phyloP scores from a whole-genome alignment of 2,329 filamentous ascomycete species.

The Emericellopsis cladophorae region DNA sequence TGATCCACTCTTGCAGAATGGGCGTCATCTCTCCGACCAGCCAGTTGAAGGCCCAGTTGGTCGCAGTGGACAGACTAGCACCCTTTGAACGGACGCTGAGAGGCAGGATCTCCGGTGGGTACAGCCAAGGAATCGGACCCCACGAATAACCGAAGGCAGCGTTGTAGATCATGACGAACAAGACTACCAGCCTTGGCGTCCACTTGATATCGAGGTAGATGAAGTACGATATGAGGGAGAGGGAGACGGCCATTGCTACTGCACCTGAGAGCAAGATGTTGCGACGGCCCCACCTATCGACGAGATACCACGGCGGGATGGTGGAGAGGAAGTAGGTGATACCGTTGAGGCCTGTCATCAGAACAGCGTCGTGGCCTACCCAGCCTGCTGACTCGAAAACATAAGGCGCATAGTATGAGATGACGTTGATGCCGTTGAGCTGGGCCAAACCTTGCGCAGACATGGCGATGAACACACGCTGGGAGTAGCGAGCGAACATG shows the following conservation, averaged over 20 bases:
- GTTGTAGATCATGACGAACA: constrained; percentile 98
- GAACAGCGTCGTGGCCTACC: constrained; percentile 76
- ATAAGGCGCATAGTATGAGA: constrained; percentile 94
- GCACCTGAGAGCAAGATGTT: constrained; percentile 84
- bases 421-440: constrained; percentile 98
- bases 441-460: constrained; percentile 92
- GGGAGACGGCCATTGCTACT: constrained; percentile 74
- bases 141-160: constrained; percentile 89
- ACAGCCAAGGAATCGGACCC: constrained; percentile 97
- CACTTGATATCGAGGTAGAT: constrained; percentile 70
- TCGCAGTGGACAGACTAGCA: constrained; percentile 86
- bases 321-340: constrained; percentile 84
- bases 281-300: constrained; percentile 82
- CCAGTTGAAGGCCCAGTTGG: constrained; percentile 99
- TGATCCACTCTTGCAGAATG: constrained; percentile 79
- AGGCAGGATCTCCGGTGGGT: constrained; percentile 95
- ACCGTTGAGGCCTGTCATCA: constrained; percentile 96
- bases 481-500: constrained; percentile 90
- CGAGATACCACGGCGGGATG: constrained; percentile 92
- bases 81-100: constrained; percentile 95
- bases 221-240: constrained; percentile 90
- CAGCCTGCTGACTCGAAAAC: constrained; percentile 97
- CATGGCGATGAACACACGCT: constrained; percentile 96
- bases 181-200: constrained; percentile 75
- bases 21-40: constrained; percentile 92